phyloP scores from a whole-genome alignment of 495 filamentous ascomycete species.

The Trichodelitschia bisporula region DNA sequence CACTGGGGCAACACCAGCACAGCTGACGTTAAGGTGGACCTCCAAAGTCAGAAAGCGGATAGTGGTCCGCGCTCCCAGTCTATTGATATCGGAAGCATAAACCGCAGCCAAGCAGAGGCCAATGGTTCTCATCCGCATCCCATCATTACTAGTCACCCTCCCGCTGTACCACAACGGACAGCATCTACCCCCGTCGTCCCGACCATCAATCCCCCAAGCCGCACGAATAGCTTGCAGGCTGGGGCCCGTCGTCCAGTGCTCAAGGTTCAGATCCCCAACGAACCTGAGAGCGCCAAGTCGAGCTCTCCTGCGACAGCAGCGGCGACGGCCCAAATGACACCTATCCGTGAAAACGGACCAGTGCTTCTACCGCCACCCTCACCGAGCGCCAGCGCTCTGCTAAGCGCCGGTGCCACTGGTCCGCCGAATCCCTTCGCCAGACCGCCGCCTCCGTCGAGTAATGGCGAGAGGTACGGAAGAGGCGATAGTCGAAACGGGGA shows the following conservation, averaged over 20 bases:
- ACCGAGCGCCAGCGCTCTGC: slow-evolving; percentile 57
- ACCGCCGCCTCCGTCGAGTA: slow-evolving; percentile 40
- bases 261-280: slow-evolving; percentile 84
- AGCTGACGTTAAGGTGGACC: slow-evolving; percentile 22
- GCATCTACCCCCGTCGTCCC: slow-evolving; percentile 12
- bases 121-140: slow-evolving; percentile 7
- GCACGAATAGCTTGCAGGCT: slow-evolving; percentile 42
- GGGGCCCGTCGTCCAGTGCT: slow-evolving; percentile 49
- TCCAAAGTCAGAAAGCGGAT: slow-evolving; percentile 16
- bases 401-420: slow-evolving; percentile 78
- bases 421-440: slow-evolving; percentile 91
- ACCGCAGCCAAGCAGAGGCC: slow-evolving; percentile 16
- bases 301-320: slow-evolving; percentile 53
- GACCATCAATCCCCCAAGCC: slow-evolving; percentile 30
- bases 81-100: slow-evolving; percentile 31
- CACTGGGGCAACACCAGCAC: slow-evolving; percentile 43
- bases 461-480: slow-evolving; percentile 22
- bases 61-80: slow-evolving; percentile 31
- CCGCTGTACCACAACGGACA: slow-evolving; percentile 8
- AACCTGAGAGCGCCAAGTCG: slow-evolving; percentile 55
- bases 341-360: slow-evolving; percentile 27
- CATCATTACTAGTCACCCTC: no score
- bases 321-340: slow-evolving; percentile 25
- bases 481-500: slow-evolving; percentile 38
- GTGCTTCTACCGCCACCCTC: slow-evolving; percentile 85